Evolutionary conservation across 73 alveolate genomes (phyloP), one percentile per base, ranked within the genome.

Genomic region (Blepharisma stoltei): DNA sequence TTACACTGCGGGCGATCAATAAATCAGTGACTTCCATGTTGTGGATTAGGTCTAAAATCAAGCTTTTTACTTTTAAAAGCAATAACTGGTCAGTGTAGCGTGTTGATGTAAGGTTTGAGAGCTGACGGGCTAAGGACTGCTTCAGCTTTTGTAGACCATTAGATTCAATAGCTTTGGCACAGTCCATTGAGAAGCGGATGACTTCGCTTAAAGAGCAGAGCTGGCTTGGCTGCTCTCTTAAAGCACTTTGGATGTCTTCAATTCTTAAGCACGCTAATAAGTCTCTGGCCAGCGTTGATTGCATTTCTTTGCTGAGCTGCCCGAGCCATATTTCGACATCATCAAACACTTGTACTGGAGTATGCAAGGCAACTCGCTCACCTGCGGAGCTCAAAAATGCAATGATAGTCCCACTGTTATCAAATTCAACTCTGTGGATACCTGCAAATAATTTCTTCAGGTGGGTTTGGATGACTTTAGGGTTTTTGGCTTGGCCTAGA

Each of bases 261-360:
- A 43, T 32, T 75, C 54, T 69, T 89, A 89, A 6, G 81, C 80
- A 43, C 77, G 69, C 52, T 88, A 89, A 8, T 86, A 98, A 88
- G 44, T 88, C 78, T 68, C 50, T 84, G 18, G 90, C 80, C 18
- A 98, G 89, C 6, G 99, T 93, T 82, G 87, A 90, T 78, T 92
- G 92, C 99, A 98, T 98, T 80, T 95, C 97, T 55, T 89, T 89
- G 8, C 98, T 92, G 41, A 98, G 88, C 43, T 94, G 97, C 54
- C 97, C 93, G 52, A 98, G 85, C 99, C 99, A 98, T 50, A 83
- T 90, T 81, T 98, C 99, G 49, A 98, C 99, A 60, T 83, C 99
- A 84, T 96, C 99, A 75, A 94, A 95, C 54, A 93, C 93, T 80
- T 84, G 54, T 44, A 69, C 45, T 46, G 95, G 86, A 46, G 78